Conservation (phyloP, 371 early-diverging fungal species). For the Mucor velutinosus region DNA sequence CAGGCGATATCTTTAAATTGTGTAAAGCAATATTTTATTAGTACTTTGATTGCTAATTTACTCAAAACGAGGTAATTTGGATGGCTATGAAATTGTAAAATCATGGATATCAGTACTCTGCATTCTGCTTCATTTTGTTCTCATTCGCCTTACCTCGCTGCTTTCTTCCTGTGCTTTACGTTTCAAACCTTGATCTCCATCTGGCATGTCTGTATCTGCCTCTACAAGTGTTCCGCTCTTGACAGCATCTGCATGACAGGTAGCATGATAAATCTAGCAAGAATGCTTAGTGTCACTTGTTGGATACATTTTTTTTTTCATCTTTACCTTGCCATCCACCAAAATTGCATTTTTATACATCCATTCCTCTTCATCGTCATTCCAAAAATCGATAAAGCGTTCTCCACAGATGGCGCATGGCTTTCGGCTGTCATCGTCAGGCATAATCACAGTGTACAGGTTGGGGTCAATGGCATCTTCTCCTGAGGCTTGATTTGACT, state of each 20-base stretch:
- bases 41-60: not conserved
- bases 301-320: not conserved
- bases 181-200: constrained; percentile 14
- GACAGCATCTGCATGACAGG: constrained; percentile 65
- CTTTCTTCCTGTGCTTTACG: constrained; percentile 13
- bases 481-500: constrained; percentile 8
- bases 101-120: not conserved
- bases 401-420: constrained; percentile 91
- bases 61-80: constrained; percentile 1
- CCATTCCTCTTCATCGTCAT: constrained; percentile 92
- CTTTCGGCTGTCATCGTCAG: constrained; percentile 46
- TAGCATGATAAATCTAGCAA: constrained; percentile 66
- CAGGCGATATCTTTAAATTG: too few species aligned
- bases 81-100: not conserved
- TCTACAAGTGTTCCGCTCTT: constrained; percentile 28
- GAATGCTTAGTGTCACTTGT: not conserved
- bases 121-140: not conserved
- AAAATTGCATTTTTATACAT: constrained; percentile 80
- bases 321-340: constrained; percentile 67
- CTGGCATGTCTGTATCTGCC: constrained; percentile 15
- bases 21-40: not conserved
- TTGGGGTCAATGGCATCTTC: constrained; percentile 33
- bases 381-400: constrained; percentile 80
- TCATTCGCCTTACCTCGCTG: not conserved
- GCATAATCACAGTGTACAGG: constrained; percentile 49